These are phyloP conservation scores for Russula sp. DNA, from an alignment of 768 basidiomycete genomes.

Conservation along the genomic window DNA sequence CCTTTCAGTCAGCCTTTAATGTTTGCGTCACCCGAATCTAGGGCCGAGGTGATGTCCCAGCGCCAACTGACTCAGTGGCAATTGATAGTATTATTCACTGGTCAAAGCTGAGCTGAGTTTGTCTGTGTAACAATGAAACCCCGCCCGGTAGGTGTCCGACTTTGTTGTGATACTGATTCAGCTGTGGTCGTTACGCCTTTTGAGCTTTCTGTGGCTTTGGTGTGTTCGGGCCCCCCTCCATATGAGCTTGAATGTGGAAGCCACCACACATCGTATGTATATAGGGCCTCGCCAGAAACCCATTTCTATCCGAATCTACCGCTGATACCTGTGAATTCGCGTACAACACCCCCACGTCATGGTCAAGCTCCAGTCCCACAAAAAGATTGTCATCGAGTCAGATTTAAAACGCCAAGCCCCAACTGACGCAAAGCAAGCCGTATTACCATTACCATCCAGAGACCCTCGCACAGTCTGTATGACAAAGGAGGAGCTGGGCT, in stretches of 20 bases:
- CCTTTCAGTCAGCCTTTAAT: not conserved
- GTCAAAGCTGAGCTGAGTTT: slow-evolving; percentile 1
- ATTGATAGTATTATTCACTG: not conserved
- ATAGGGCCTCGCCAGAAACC: slow-evolving; percentile 7
- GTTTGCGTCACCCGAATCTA: not conserved
- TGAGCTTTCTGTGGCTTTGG: slow-evolving; percentile 17
- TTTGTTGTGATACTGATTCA: not conserved
- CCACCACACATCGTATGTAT: slow-evolving; percentile 19
- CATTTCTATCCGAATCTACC: not conserved
- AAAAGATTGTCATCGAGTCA: slow-evolving; percentile 10
- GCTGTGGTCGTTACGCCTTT: slow-evolving; percentile 12
- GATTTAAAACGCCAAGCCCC: slow-evolving; percentile 6
- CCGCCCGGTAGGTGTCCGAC: slow-evolving; percentile 6
- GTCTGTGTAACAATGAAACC: slow-evolving; percentile 2
- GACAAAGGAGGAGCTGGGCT: slow-evolving; percentile 11
- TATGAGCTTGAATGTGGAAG: slow-evolving; percentile 17
- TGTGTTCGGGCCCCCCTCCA: slow-evolving; percentile 8
- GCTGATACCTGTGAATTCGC: not conserved
- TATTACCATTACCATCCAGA: slow-evolving; percentile 7
- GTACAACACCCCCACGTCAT: not conserved
- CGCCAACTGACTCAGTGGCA: not conserved
- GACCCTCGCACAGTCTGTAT: slow-evolving; percentile 19
- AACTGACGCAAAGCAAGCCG: not conserved
- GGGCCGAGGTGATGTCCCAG: not conserved
- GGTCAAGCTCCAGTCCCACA: slow-evolving; percentile 17